These are phyloP conservation scores for Letharia columbiana DNA, from an alignment of 495 filamentous ascomycete species.

Conservation along the genomic window DNA sequence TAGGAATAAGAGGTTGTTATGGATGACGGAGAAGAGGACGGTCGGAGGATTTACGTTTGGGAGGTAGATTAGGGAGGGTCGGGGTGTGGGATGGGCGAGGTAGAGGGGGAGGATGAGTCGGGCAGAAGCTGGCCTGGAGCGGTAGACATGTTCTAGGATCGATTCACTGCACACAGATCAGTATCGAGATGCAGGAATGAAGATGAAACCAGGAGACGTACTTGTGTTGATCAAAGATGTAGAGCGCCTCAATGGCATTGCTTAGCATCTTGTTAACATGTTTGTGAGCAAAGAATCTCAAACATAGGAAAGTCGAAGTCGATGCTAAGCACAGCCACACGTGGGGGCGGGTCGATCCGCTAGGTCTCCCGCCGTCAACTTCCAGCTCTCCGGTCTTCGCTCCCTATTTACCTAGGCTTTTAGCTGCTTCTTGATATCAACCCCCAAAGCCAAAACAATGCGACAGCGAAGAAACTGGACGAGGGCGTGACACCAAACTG, in stretches of 20 bases:
- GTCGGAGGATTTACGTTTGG: constrained; percentile 77
- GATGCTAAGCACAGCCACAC: constrained; percentile 3
- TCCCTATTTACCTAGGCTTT: background rate
- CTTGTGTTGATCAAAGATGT: constrained; percentile 93
- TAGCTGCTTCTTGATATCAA: background rate
- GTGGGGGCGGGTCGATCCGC: background rate
- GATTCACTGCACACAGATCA: constrained; percentile 37
- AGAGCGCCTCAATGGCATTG: constrained; percentile 86
- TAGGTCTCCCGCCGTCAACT: constrained; percentile 4
- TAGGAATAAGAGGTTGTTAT: constrained; percentile 83
- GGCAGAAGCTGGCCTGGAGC: constrained; percentile 68
- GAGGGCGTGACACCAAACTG: background rate
- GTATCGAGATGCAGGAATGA: background rate
- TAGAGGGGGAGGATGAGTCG: constrained; percentile 73
- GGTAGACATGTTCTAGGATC: constrained; percentile 62
- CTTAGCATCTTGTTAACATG: constrained; percentile 47
- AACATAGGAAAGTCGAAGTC: background rate
- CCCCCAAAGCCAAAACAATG: background rate
- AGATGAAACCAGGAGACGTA: constrained; percentile 34
- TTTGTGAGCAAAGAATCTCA: background rate
- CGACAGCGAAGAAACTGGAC: background rate
- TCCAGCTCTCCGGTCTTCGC: background rate
- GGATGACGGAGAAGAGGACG: constrained; percentile 74
- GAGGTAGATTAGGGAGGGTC: constrained; percentile 79
- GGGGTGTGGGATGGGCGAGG: constrained; percentile 70